Percentiles rank a stretch among this genome's conserved stretches.
Evolutionary conservation across 2,329 filamentous ascomycete species (phyloP).

Genomic region (Nothophaeocryptopus gaeumannii): DNA sequence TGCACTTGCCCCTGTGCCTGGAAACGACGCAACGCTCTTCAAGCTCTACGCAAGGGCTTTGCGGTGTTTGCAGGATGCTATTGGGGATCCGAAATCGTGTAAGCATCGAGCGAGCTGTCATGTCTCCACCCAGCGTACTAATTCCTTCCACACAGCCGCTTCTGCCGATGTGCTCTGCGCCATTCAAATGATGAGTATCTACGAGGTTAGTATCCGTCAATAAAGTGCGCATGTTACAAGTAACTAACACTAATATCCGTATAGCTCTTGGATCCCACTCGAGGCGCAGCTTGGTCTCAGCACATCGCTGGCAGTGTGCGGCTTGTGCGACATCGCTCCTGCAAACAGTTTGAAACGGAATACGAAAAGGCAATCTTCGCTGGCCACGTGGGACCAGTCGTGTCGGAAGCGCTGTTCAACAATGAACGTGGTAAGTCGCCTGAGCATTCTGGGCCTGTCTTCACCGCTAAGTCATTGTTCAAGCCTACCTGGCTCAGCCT

Average conservation of each 20-base stretch:
- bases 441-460: background rate
- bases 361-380: conserved; percentile 40
- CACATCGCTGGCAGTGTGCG: conserved; percentile 35
- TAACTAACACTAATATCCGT: too few relatives aligned
- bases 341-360: conserved; percentile 33
- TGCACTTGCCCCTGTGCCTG: conserved; percentile 11
- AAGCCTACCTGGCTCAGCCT: conserved; percentile 31
- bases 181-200: conserved; percentile 22
- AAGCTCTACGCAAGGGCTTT: conserved; percentile 27
- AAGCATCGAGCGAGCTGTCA: background rate
- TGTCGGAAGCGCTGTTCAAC: conserved; percentile 26
- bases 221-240: too few relatives aligned
- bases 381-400: conserved; percentile 35
- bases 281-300: conserved; percentile 33
- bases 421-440: conserved; percentile 16
- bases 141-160: background rate
- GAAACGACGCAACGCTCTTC: conserved; percentile 2
- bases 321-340: conserved; percentile 34
- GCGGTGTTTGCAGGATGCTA: conserved; percentile 20
- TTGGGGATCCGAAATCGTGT: conserved; percentile 12
- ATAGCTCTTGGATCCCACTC: conserved; percentile 32
- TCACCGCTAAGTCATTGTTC: background rate
- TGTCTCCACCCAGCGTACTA: too few relatives aligned
- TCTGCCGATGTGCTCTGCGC: conserved; percentile 26
- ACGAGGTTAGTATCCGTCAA: conserved; percentile 16